phyloP scores from a whole-genome alignment of 2,329 filamentous ascomycete species.

The Penicillium frequentans region DNA sequence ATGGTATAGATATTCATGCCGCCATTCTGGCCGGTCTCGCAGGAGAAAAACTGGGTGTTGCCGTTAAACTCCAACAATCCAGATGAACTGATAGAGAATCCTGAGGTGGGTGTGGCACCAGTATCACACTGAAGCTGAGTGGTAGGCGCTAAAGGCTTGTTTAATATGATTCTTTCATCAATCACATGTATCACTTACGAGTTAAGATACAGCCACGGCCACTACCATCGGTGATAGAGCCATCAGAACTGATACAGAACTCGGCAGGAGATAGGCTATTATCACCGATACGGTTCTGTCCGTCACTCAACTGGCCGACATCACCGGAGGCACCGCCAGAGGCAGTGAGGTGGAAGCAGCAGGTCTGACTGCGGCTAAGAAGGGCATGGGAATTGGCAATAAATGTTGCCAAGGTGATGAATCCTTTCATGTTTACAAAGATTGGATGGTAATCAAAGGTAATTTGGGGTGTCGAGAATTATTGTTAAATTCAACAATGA shows the following conservation, averaged over 20 bases:
- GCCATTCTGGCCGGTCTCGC: conserved; percentile 51
- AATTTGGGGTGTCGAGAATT: not conserved
- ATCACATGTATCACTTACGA: conserved; percentile 39
- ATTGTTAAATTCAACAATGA: too few relatives aligned
- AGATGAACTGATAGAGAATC: conserved; percentile 57
- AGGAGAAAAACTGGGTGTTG: conserved; percentile 59
- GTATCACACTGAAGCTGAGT: conserved; percentile 63
- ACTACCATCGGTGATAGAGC: conserved; percentile 56
- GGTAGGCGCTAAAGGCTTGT: conserved; percentile 49
- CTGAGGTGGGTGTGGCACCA: conserved; percentile 51
- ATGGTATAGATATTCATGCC: conserved; percentile 44
- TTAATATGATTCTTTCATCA: not conserved
- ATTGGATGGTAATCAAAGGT: not conserved
- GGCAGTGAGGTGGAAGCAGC: conserved; percentile 56
- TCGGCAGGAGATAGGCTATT: conserved; percentile 45
- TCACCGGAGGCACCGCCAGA: conserved; percentile 43
- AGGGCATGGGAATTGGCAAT: conserved; percentile 45
- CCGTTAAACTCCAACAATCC: conserved; percentile 56
- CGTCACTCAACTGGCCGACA: conserved; percentile 62
- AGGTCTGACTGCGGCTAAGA: conserved; percentile 38
- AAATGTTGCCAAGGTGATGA: conserved; percentile 40
- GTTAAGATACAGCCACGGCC: conserved; percentile 65
- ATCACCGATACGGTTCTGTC: conserved; percentile 61
- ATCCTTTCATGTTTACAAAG: conserved; percentile 35
- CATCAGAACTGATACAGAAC: conserved; percentile 57